Evolutionary conservation across 768 basidiomycete genomes (phyloP), one percentile per base, ranked within the genome.

Genomic region (Pholiota molesta): DNA sequence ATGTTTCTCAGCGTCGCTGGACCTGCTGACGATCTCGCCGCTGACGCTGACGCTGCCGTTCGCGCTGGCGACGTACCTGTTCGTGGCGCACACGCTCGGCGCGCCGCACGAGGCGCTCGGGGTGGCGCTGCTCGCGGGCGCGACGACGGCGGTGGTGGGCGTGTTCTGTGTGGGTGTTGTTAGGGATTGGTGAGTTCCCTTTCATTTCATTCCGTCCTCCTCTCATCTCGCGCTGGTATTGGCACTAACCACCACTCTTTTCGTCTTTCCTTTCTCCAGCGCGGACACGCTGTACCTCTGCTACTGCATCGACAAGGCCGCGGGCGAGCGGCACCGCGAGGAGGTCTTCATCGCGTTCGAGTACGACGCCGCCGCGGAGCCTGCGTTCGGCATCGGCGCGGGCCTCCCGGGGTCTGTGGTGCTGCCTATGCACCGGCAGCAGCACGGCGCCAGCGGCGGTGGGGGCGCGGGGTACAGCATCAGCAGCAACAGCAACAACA

Each of bases 161-260:
- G 70, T 91, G 72, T 95, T 94, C 67, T 94, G 91, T 64, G 86
- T 92, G 7, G 92, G 92, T 4, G 78, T 95, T 5, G 85, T 95
- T 40, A 85, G 86, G 64, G 94, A 97, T 74, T 74, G 78, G 79
- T 81, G 63, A 69, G 81, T 75, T 28, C 31, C 19, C 17, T 57
- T 21, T 19, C 53, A 45, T 55, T 45, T 40, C 16, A 45, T 33
- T 47, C 33, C 33, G 10, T 58, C 35, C 3, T 5, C 44, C 1
- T 40, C 13, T 33, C 53, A n/a, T 31, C 31, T 39, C n/a, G n/a
- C n/a, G n/a, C n/a, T 39, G 26, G 5, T 29, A 29, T 1, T 31
- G 31, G 31, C 31, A 55, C 47, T 26, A 17, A 37, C 51, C 19
- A n/a, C 5, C 8, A 9, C n/a, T n/a, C n/a, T 29, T 40, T 16